Evolutionary conservation across 495 filamentous ascomycete genomes (phyloP).

Genomic region (Xylaria cubensis): DNA sequence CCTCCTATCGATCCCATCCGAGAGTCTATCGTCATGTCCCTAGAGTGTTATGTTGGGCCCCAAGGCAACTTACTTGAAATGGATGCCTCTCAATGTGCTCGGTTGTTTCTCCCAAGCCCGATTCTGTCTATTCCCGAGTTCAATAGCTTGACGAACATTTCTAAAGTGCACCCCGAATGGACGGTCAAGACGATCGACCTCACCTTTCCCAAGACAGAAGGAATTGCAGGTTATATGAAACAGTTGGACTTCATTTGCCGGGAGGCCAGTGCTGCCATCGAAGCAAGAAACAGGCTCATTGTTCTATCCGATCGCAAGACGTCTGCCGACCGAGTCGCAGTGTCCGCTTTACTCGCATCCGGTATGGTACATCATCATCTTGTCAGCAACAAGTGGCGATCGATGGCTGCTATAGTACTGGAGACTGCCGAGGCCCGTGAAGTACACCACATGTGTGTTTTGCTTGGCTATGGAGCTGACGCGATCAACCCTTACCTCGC

Average conservation of each 20-base stretch:
- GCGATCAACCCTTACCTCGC: slow-evolving; percentile 97
- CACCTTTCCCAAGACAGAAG: slow-evolving; percentile 90
- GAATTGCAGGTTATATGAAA: slow-evolving; percentile 83
- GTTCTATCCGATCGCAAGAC: slow-evolving; percentile 91
- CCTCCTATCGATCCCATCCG: slow-evolving; percentile 98
- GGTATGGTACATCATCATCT: slow-evolving; percentile 98
- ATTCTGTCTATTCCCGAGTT: slow-evolving; percentile 92
- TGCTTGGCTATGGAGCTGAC: slow-evolving; percentile 95
- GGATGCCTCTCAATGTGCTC: slow-evolving; percentile 86
- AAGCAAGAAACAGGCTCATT: slow-evolving; percentile 84
- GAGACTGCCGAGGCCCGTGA: slow-evolving; percentile 98
- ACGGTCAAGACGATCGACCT: slow-evolving; percentile 94
- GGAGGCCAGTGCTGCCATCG: slow-evolving; percentile 83
- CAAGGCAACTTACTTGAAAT: slow-evolving; percentile 98
- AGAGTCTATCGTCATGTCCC: slow-evolving; percentile 98
- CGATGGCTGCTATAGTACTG: slow-evolving; percentile 84
- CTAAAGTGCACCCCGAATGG: slow-evolving; percentile 78
- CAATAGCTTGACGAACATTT: slow-evolving; percentile 85
- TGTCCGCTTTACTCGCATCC: slow-evolving; percentile 89
- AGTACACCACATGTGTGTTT: slow-evolving; percentile 98
- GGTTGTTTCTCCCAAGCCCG: slow-evolving; percentile 86
- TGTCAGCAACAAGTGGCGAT: slow-evolving; percentile 95
- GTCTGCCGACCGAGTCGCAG: slow-evolving; percentile 79
- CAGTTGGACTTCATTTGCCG: slow-evolving; percentile 91
- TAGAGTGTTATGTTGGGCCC: slow-evolving; percentile 96